These are phyloP conservation scores for Albatrellus ellisii DNA, from an alignment of 768 basidiomycete species.

Conservation along the genomic window DNA sequence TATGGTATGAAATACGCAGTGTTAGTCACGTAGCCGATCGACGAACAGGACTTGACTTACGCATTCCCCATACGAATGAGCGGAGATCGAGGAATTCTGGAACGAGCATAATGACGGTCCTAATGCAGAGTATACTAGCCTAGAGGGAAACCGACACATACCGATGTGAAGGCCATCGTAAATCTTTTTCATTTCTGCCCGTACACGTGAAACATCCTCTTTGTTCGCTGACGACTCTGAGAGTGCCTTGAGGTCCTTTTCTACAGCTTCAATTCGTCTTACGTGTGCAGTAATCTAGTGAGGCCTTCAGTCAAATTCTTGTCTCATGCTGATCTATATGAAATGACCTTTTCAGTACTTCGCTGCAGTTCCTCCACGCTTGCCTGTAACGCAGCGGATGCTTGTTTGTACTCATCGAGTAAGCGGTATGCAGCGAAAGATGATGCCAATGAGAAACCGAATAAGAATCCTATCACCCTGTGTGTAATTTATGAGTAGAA, in stretches of 20 bases:
- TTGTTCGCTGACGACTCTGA: slow-evolving; percentile 53
- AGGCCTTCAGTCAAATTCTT: neutral
- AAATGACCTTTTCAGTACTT: slow-evolving; percentile 67
- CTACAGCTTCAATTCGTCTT: slow-evolving; percentile 71
- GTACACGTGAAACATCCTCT: slow-evolving; percentile 64
- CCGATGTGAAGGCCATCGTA: slow-evolving; percentile 77
- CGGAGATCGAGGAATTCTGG: slow-evolving; percentile 72
- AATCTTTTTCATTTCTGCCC: slow-evolving; percentile 78
- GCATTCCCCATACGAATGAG: slow-evolving; percentile 79
- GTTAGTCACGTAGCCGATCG: neutral
- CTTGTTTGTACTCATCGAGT: slow-evolving; percentile 81
- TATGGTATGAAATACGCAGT: slow-evolving; percentile 19
- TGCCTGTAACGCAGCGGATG: slow-evolving; percentile 75
- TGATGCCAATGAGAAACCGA: slow-evolving; percentile 85
- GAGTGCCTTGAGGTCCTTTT: slow-evolving; percentile 77
- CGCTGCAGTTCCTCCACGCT: slow-evolving; percentile 80
- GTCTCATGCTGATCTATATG: neutral
- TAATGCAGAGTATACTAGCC: neutral
- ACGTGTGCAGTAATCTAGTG: slow-evolving; percentile 72
- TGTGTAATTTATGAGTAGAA: neutral
- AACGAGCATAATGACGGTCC: neutral
- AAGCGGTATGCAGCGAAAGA: slow-evolving; percentile 79
- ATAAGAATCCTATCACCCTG: slow-evolving; percentile 74
- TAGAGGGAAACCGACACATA: slow-evolving; percentile 26
- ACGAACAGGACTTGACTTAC: slow-evolving; percentile 31